These are phyloP conservation scores for Apodospora peruviana DNA, from an alignment of 495 filamentous ascomycete genomes.

Conservation along the genomic window DNA sequence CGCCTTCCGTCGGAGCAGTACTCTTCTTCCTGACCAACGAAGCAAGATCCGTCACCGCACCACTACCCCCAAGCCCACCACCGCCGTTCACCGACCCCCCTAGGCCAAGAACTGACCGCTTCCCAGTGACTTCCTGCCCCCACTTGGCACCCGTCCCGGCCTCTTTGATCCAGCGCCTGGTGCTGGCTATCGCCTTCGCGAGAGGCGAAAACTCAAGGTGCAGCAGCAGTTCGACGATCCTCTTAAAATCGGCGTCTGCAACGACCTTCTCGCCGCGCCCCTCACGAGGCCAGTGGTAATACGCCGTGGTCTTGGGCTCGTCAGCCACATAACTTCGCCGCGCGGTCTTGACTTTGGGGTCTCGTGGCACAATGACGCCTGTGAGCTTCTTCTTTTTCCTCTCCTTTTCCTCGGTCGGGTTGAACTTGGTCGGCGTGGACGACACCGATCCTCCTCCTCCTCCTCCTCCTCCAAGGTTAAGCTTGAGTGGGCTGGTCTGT, in stretches of 20 bases:
- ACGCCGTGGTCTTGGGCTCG: conserved; percentile 43
- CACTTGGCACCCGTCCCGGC: conserved; percentile 34
- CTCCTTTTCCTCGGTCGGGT: conserved; percentile 10
- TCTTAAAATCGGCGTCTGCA: conserved; percentile 66
- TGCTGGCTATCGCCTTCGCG: conserved; percentile 62
- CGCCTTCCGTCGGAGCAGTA: not conserved
- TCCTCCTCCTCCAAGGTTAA: not conserved
- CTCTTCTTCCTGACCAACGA: conserved; percentile 37
- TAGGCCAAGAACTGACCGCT: conserved; percentile 16
- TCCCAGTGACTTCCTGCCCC: conserved; percentile 41
- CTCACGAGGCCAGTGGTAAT: conserved; percentile 63
- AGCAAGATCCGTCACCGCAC: conserved; percentile 31
- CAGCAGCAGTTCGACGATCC: conserved; percentile 72
- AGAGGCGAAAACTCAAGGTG: conserved; percentile 75
- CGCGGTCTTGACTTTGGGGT: conserved; percentile 54
- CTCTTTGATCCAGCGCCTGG: conserved; percentile 63
- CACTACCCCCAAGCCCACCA: conserved; percentile 8
- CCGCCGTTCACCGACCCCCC: not conserved
- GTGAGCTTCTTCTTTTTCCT: conserved; percentile 41
- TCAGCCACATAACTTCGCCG: conserved; percentile 31
- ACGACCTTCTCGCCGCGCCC: conserved; percentile 68
- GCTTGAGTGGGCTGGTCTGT: conserved; percentile 19
- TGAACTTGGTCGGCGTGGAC: conserved; percentile 10
- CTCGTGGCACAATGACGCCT: conserved; percentile 47
- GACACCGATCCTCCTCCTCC: not conserved